Evolutionary conservation across 768 basidiomycete species (phyloP).

Genomic region (Termitomyces sp.): DNA sequence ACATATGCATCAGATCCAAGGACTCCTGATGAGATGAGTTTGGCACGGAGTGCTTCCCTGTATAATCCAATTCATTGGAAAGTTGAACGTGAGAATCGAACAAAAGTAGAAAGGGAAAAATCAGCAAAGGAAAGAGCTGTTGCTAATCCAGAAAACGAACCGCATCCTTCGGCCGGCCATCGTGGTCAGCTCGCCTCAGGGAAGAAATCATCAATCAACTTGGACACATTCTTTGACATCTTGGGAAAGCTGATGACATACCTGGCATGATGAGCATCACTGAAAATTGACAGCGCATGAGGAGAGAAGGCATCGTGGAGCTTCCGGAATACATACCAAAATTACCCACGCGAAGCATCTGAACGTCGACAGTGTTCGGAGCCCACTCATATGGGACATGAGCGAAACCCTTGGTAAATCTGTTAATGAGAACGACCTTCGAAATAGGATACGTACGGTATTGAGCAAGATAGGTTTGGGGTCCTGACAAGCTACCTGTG

Average conservation of each 20-base stretch:
- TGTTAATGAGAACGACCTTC: constrained; percentile 8
- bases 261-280: constrained; percentile 74
- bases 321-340: constrained; percentile 34
- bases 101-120: background rate
- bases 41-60: constrained; percentile 63
- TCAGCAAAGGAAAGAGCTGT: constrained; percentile 16
- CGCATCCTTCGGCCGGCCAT: constrained; percentile 77
- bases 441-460: constrained; percentile 37
- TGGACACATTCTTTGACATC: background rate
- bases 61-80: background rate
- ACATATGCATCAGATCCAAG: constrained; percentile 68
- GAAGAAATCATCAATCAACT: constrained; percentile 3
- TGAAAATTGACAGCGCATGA: constrained; percentile 14
- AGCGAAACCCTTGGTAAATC: constrained; percentile 50
- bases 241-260: constrained; percentile 14
- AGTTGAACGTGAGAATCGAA: constrained; percentile 1
- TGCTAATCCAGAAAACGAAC: constrained; percentile 24
- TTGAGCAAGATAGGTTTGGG: constrained; percentile 80
- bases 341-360: constrained; percentile 73
- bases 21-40: constrained; percentile 58
- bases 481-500: constrained; percentile 63
- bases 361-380: constrained; percentile 66
- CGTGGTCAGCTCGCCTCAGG: constrained; percentile 67
- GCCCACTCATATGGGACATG: constrained; percentile 70
- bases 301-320: constrained; percentile 1